These are phyloP conservation scores for Trametes polyzona DNA, from an alignment of 1,284 basidiomycete species.

Conservation along the genomic window DNA sequence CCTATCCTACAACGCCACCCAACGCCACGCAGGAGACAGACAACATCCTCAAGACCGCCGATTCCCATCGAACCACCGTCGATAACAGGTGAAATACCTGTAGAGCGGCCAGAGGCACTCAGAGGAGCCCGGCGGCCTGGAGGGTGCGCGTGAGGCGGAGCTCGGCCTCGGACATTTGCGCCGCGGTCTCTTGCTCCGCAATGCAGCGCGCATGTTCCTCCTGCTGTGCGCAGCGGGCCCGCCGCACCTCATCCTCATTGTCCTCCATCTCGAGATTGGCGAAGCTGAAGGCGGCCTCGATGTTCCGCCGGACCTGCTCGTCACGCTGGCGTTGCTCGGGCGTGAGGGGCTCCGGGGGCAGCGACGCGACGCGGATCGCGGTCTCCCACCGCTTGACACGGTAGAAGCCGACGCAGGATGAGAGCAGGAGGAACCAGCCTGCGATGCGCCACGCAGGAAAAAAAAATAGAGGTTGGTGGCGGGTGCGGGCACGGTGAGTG, in stretches of 20 bases:
- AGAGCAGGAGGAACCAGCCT: slow-evolving; percentile 90
- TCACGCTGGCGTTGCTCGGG: slow-evolving; percentile 53
- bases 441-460: not conserved
- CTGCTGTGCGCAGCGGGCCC: not conserved
- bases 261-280: slow-evolving; percentile 28
- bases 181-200: slow-evolving; percentile 13
- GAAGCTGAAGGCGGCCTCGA: slow-evolving; percentile 54
- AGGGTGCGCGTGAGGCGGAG: slow-evolving; percentile 53
- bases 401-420: slow-evolving; percentile 81
- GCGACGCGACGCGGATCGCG: slow-evolving; percentile 54
- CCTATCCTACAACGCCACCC: not conserved
- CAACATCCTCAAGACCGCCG: too few relatives aligned
- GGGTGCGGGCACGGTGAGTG: too few relatives aligned
- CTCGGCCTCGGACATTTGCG: slow-evolving; percentile 41
- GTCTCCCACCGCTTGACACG: slow-evolving; percentile 82
- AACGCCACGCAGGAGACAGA: slow-evolving; percentile 1
- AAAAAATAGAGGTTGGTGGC: too few relatives aligned
- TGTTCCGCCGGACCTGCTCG: slow-evolving; percentile 47
- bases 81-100: too few relatives aligned
- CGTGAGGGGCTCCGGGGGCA: slow-evolving; percentile 37
- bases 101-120: too few relatives aligned
- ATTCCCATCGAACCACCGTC: too few relatives aligned
- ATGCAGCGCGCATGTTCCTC: slow-evolving; percentile 11
- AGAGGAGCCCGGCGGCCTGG: slow-evolving; percentile 57
- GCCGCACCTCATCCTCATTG: slow-evolving; percentile 15